These are phyloP conservation scores for Xylariomycetidae sp. DNA, from an alignment of 2,329 filamentous ascomycete species.

Conservation along the genomic window DNA sequence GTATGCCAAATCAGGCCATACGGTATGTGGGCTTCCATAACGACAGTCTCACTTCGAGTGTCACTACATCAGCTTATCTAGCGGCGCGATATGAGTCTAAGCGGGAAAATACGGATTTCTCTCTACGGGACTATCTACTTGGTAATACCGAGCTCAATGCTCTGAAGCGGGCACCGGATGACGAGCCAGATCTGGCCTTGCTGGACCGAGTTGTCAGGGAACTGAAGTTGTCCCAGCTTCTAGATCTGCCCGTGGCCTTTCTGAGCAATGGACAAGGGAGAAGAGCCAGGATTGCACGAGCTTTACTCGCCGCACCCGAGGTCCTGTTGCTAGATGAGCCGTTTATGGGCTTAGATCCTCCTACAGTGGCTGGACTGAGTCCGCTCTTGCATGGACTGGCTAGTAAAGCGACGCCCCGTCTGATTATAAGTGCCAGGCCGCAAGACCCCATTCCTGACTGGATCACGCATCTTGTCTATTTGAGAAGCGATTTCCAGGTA, in stretches of 20 bases:
- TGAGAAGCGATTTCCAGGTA: slow-evolving; percentile 64
- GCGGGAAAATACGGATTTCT: slow-evolving; percentile 83
- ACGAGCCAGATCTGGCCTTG: slow-evolving; percentile 41
- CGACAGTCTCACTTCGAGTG: slow-evolving; percentile 55
- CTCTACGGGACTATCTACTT: slow-evolving; percentile 72
- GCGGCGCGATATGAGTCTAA: slow-evolving; percentile 87
- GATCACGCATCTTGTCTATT: slow-evolving; percentile 78
- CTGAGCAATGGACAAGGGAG: slow-evolving; percentile 91
- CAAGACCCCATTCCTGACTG: slow-evolving; percentile 86
- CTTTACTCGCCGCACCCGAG: slow-evolving; percentile 72
- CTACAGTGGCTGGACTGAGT: slow-evolving; percentile 68
- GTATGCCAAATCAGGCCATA: slow-evolving; percentile 63
- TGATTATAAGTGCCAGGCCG: slow-evolving; percentile 74
- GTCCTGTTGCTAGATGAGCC: slow-evolving; percentile 86
- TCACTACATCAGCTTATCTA: slow-evolving; percentile 71
- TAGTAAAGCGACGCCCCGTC: slow-evolving; percentile 58
- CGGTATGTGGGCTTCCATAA: slow-evolving; percentile 88
- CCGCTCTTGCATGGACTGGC: slow-evolving; percentile 66
- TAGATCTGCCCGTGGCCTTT: slow-evolving; percentile 81
- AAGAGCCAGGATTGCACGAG: slow-evolving; percentile 81
- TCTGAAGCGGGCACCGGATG: slow-evolving; percentile 44
- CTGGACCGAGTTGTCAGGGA: slow-evolving; percentile 63
- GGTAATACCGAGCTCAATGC: slow-evolving; percentile 83
- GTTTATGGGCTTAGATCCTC: slow-evolving; percentile 92
- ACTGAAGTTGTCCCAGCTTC: slow-evolving; percentile 62